These are phyloP conservation scores for Globisporangium echinulatum DNA, from an alignment of 352 stramenopile species.

Conservation along the genomic window DNA sequence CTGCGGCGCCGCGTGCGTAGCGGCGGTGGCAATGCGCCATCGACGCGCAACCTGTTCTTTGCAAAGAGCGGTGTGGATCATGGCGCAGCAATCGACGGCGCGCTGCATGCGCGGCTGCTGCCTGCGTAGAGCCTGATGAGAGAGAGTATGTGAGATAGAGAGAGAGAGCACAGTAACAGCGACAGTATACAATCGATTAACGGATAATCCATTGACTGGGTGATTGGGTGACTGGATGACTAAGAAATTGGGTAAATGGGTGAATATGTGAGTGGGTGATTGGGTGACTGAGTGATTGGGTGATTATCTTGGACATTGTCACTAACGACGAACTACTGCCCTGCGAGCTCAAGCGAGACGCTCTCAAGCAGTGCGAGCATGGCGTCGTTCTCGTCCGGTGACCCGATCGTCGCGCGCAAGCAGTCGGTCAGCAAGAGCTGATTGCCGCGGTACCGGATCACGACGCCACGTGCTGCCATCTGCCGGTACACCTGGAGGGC, in stretches of 20 bases:
- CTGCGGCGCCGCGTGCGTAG: slow-evolving; percentile 23
- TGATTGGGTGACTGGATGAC: too few species aligned
- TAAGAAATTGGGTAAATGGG: too few species aligned
- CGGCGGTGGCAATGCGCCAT: background rate
- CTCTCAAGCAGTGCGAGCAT: slow-evolving; percentile 86
- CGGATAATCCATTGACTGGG: too few species aligned
- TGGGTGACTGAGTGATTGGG: too few species aligned
- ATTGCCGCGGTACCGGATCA: slow-evolving; percentile 96
- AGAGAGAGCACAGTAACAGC: too few species aligned
- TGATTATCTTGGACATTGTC: background rate
- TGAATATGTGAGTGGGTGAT: too few species aligned
- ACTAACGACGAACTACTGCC: slow-evolving; percentile 1
- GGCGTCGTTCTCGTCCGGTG: slow-evolving; percentile 88
- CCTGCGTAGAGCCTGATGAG: background rate
- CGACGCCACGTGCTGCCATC: slow-evolving; percentile 90
- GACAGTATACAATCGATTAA: background rate
- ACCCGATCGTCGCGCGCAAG: slow-evolving; percentile 94
- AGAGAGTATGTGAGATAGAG: background rate
- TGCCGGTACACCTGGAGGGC: slow-evolving; percentile 92
- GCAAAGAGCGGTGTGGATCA: slow-evolving; percentile 23
- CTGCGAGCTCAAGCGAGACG: slow-evolving; percentile 43
- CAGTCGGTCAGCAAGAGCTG: slow-evolving; percentile 95
- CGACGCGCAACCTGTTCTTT: slow-evolving; percentile 31
- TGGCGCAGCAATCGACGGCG: slow-evolving; percentile 7
- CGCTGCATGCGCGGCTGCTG: slow-evolving; percentile 49